These are phyloP conservation scores for Aspergillus caelatus DNA, from an alignment of 2,329 filamentous ascomycete species.

Conservation along the genomic window DNA sequence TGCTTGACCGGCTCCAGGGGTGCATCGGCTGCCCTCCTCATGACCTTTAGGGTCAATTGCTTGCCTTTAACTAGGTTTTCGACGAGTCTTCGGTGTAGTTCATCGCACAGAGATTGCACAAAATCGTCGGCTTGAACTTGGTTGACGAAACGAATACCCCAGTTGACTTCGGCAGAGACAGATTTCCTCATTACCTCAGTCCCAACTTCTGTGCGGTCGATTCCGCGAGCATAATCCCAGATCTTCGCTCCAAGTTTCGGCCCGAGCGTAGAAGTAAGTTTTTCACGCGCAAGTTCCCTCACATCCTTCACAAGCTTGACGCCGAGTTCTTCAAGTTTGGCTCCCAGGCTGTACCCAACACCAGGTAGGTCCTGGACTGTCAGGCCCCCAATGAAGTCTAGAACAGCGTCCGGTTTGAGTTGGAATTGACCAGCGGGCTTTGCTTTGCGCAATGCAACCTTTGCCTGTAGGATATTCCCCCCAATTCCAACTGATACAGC, in stretches of 20 bases:
- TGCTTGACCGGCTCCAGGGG: conserved; percentile 91
- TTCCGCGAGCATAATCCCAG: conserved; percentile 86
- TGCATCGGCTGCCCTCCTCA: conserved; percentile 82
- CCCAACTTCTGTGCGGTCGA: conserved; percentile 83
- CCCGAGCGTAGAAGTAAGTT: conserved; percentile 71
- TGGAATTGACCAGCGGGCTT: conserved; percentile 95
- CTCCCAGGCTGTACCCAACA: conserved; percentile 86
- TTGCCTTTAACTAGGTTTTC: conserved; percentile 85
- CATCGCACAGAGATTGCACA: conserved; percentile 78
- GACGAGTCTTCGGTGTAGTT: conserved; percentile 77
- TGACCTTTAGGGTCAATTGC: conserved; percentile 91
- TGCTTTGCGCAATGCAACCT: conserved; percentile 84
- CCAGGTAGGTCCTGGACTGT: conserved; percentile 83
- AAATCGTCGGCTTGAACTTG: conserved; percentile 95
- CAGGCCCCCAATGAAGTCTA: conserved; percentile 75
- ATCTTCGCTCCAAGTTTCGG: conserved; percentile 92
- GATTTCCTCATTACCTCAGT: conserved; percentile 86
- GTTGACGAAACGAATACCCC: conserved; percentile 93
- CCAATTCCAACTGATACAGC: conserved; percentile 92
- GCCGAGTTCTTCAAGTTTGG: conserved; percentile 85
- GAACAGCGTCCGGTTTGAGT: conserved; percentile 76
- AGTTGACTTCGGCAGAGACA: conserved; percentile 95
- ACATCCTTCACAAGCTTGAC: conserved; percentile 83
- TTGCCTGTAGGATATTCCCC: conserved; percentile 85
- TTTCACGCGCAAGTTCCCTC: conserved; percentile 74